phyloP scores from a whole-genome alignment of 2,329 filamentous ascomycete species.

The Sporothrix euskadiensis region DNA sequence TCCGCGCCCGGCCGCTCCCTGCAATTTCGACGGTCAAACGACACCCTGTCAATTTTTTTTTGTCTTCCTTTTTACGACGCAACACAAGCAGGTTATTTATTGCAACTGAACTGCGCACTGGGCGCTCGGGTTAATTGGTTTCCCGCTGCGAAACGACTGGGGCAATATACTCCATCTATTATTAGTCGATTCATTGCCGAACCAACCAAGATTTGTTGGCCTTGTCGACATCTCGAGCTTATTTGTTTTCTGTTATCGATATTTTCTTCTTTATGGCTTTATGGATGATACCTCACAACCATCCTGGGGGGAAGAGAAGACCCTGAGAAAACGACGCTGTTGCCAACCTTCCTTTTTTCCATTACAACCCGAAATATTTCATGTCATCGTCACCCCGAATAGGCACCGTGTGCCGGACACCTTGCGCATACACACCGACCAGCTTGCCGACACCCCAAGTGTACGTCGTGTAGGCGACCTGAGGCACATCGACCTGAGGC shows the following conservation, averaged over 20 bases:
- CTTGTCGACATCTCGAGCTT: neutral
- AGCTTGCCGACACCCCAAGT: slow-evolving; percentile 35
- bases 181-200: slow-evolving; percentile 13
- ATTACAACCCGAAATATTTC: slow-evolving; percentile 28
- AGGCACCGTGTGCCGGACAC: slow-evolving; percentile 29
- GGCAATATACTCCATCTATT: neutral
- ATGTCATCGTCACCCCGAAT: slow-evolving; percentile 29
- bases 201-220: slow-evolving; percentile 6
- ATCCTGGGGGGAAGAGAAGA: neutral
- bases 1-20: slow-evolving; percentile 2
- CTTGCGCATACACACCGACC: slow-evolving; percentile 28
- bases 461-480: slow-evolving; percentile 35
- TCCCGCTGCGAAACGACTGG: neutral
- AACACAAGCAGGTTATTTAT: neutral
- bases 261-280: neutral
- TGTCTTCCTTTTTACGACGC: neutral
- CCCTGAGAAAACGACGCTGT: neutral
- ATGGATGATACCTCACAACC: neutral
- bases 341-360: neutral
- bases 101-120: neutral
- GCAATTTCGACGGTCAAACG: slow-evolving; percentile 21
- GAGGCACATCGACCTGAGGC: slow-evolving; percentile 34
- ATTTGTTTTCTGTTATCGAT: neutral
- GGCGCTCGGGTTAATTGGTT: slow-evolving; percentile 3
- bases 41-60: slow-evolving; percentile 9